A percentile compares a stretch with the other conserved stretches of the same genome.
phyloP scores from a whole-genome alignment of 371 early-diverging fungal species.

The Basidiobolus meristosporus region DNA sequence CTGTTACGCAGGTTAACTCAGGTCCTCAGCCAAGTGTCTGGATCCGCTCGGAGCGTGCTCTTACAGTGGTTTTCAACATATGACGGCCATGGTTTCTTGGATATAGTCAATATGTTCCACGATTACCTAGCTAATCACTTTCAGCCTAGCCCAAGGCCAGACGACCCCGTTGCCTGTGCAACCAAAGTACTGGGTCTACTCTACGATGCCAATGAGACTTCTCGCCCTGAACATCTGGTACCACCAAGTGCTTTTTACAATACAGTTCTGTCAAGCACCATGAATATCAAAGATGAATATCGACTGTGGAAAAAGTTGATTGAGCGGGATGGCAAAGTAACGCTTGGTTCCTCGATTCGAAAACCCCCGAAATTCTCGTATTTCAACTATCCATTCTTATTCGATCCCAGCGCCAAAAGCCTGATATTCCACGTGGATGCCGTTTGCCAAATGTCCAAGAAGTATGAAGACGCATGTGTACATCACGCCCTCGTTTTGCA shows the following conservation, averaged over 20 bases:
- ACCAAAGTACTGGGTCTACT: no score
- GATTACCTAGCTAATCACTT: not conserved
- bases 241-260: conserved; percentile 22
- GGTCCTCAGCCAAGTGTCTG: not conserved
- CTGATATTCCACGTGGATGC: conserved; percentile 53
- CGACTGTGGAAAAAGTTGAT: conserved; percentile 20
- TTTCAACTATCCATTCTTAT: conserved; percentile 43
- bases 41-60: not conserved
- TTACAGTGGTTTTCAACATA: not conserved
- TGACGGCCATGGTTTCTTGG: not conserved
- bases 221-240: not conserved
- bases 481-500: no score
- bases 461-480: conserved; percentile 26
- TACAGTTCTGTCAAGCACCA: conserved; percentile 15
- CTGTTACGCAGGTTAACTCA: not conserved
- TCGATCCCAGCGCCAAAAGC: conserved; percentile 43
- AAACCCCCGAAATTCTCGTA: conserved; percentile 21
- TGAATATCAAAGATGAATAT: conserved; percentile 59
- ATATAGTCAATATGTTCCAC: not conserved
- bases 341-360: not conserved
- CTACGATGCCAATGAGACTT: no score
- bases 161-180: no score
- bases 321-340: not conserved
- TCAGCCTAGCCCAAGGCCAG: no score
- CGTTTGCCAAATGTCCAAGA: conserved; percentile 54